A percentile compares a stretch with the other conserved stretches of the same genome.
These are phyloP conservation scores for Phlebiopsis flavidoalba DNA, from an alignment of 768 basidiomycete species.

Conservation along the genomic window DNA sequence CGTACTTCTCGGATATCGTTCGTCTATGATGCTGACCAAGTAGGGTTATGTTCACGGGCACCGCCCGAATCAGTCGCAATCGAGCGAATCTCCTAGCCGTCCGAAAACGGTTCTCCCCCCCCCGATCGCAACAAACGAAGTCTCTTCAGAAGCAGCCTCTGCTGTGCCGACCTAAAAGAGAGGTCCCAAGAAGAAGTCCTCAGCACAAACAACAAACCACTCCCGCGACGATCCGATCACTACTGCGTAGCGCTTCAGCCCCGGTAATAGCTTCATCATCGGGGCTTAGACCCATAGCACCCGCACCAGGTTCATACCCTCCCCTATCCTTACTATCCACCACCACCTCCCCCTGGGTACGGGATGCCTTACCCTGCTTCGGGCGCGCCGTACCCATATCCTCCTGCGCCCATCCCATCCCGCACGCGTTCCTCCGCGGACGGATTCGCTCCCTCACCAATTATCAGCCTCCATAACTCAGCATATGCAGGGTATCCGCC, in stretches of 20 bases:
- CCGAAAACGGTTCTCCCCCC: too few species aligned
- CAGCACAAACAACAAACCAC: not conserved
- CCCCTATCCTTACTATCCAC: conserved; percentile 32
- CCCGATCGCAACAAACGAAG: not conserved
- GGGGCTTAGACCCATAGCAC: not conserved
- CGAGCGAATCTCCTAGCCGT: not conserved
- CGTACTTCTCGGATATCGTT: not conserved
- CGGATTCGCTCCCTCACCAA: conserved; percentile 1
- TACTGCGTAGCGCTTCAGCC: not conserved
- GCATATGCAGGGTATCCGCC: conserved; percentile 9
- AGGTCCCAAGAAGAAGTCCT: conserved; percentile 3
- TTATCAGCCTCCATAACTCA: conserved; percentile 15
- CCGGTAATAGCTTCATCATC: not conserved
- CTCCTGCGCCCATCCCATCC: conserved; percentile 5
- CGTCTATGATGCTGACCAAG: not conserved
- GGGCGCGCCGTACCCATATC: conserved; percentile 22
- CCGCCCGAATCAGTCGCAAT: not conserved
- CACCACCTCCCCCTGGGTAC: conserved; percentile 19
- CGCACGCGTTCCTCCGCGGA: conserved; percentile 8
- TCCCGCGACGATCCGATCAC: not conserved
- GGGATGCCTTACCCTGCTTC: conserved; percentile 26
- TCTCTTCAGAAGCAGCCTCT: not conserved
- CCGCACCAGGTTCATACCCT: not conserved
- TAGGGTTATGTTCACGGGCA: not conserved
- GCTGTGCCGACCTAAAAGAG: not conserved